phyloP scores from a whole-genome alignment of 129 eudicot species.

The Escallonia rubra region DNA sequence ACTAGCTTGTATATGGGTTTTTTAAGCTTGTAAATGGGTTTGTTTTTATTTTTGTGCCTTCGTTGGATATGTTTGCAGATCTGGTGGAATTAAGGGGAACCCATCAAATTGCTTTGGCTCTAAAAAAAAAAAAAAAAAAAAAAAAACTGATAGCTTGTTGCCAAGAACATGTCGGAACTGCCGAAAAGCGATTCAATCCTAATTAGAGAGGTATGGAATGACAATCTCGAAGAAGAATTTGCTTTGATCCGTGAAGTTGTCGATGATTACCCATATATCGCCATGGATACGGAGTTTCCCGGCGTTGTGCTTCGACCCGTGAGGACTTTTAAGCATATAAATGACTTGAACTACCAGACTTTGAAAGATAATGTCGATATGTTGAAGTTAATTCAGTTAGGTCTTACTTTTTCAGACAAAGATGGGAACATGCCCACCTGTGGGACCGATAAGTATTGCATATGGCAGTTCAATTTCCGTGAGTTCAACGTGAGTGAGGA shows the following conservation, averaged over 20 bases:
- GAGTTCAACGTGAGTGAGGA: slow-evolving; percentile 60
- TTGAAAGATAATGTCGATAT: slow-evolving; percentile 76
- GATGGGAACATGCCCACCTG: slow-evolving; percentile 63
- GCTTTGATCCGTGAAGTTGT: slow-evolving; percentile 56
- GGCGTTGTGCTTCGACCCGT: slow-evolving; percentile 67
- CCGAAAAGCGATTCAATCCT: slow-evolving; percentile 42
- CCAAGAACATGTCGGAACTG: slow-evolving; percentile 28
- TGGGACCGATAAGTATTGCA: slow-evolving; percentile 52
- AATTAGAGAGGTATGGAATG: slow-evolving; percentile 62
- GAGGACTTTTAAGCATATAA: slow-evolving; percentile 55
- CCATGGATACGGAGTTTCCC: slow-evolving; percentile 78
- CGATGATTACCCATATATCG: slow-evolving; percentile 55
- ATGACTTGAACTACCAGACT: slow-evolving; percentile 61
- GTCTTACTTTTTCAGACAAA: slow-evolving; percentile 62
- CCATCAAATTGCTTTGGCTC: not conserved
- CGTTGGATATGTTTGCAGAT: slow-evolving; percentile 33
- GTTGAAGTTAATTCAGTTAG: slow-evolving; percentile 73
- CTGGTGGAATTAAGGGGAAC: slow-evolving; percentile 31
- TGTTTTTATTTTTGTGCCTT: slow-evolving; percentile 15
- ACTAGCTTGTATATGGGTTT: slow-evolving; percentile 10
- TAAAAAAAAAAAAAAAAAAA: not conserved
- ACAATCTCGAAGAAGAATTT: slow-evolving; percentile 58
- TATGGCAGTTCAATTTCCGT: slow-evolving; percentile 76
- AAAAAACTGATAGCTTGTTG: not conserved
- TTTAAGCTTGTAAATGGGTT: not conserved